Conservation (phyloP, 2,329 filamentous ascomycete species). For the Aspergillus vadensis region DNA sequence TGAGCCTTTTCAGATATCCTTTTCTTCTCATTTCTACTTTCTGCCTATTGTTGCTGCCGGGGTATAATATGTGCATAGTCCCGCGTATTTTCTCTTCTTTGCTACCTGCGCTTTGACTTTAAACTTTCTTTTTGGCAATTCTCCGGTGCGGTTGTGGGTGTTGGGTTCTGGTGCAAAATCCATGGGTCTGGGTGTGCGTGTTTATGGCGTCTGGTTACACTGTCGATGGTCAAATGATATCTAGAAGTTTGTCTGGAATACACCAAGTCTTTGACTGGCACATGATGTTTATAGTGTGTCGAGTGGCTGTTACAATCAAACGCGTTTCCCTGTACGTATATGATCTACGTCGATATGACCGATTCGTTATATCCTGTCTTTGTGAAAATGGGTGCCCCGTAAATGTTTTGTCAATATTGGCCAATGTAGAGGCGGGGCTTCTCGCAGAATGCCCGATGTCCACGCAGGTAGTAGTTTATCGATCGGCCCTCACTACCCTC, state of each 20-base stretch:
- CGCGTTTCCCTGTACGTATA: conserved; percentile 25
- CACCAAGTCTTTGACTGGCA: conserved; percentile 18
- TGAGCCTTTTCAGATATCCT: conserved; percentile 17
- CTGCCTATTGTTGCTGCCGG: conserved; percentile 14
- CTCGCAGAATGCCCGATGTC: no score
- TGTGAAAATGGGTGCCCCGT: no score
- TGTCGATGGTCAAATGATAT: conserved; percentile 24
- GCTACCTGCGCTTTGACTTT: conserved; percentile 18
- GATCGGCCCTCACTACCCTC: no score
- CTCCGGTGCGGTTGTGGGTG: conserved; percentile 16
- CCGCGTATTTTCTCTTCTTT: conserved; percentile 17
- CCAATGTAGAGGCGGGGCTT: no score
- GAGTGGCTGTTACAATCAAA: conserved; percentile 12
- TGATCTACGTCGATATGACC: conserved; percentile 29
- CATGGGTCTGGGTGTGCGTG: conserved; percentile 25
- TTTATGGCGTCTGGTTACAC: conserved; percentile 30
- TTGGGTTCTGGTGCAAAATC: conserved; percentile 26
- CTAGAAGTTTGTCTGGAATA: conserved; percentile 23
- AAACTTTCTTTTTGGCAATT: conserved; percentile 16
- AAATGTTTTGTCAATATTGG: no score
- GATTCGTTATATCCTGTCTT: conserved; percentile 19
- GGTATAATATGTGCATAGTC: conserved; percentile 21
- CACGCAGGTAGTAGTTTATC: no score
- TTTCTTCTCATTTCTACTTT: conserved; percentile 6
- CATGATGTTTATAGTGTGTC: background rate